Evolutionary conservation across 208 protist genomes (phyloP), one percentile per base, ranked within the genome.

Genomic region (Trypanosoma rangeli): DNA sequence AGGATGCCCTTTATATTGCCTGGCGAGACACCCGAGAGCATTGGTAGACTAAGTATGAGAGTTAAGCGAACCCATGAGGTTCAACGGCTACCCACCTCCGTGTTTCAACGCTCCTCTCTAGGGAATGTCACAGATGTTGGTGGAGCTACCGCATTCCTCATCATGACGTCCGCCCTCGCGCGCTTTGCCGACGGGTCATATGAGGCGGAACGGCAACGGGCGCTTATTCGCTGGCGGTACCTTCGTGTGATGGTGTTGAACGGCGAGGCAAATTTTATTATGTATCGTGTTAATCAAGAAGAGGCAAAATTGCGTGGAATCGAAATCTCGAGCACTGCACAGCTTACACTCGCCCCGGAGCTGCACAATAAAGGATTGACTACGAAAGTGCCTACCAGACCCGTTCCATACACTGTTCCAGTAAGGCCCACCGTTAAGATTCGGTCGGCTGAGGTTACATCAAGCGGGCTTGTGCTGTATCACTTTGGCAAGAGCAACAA

Each of bases 201-300:
- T 53, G 68, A 82, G 39, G 57, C 74, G 26, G 20, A 64, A 54
- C 46, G 68, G 33, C 44, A 72, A 50, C 71, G 90, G 67, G 86
- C 86, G 4, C 74, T 73, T 48, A 74, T 86, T 56, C 87, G 90
- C 22, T 95, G 90, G 87, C 78, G 84, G 52, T 95, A 84, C 68
- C 64, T 95, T 24, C 87, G 90, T 24, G 70, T 82, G 5, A 78
- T 95, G 37, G 90, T 95, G 28, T 55, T 80, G n/a, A 94, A 87
- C 49, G 90, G 90, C 3, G 84, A 92, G 74, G 90, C 87, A 1
- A 67, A 79, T 16, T 91, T 87, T 67, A 74, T 93, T 28, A 68
- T 94, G 33, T 85, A 92, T 68, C 73, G 77, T 39, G 74, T 67
- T n/a, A 87, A 70, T 26, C 80, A 89, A 73, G 77, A 82, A 24